Evolutionary conservation across 768 basidiomycete genomes (phyloP).

Genomic region (Lentinula edodes): DNA sequence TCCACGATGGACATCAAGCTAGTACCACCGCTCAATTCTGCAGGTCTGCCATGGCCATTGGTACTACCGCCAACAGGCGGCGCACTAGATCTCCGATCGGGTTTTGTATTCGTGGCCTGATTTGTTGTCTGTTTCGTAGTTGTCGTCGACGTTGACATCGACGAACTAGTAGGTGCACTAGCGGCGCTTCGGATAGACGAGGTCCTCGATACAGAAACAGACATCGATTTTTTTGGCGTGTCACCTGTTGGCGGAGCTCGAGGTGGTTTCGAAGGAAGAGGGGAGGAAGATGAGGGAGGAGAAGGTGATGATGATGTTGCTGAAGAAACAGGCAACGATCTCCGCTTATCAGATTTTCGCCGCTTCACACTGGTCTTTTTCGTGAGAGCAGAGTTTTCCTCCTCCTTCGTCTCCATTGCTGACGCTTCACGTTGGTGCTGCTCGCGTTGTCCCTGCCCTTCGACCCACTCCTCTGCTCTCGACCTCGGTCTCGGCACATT

Average conservation of each 20-base stretch:
- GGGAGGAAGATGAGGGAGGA: not conserved
- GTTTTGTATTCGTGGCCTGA: not conserved
- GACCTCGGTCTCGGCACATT: not conserved
- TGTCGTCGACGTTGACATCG: not conserved
- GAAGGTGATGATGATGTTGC: not conserved
- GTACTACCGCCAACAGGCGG: conserved; percentile 9
- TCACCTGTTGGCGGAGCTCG: not conserved
- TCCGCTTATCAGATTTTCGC: not conserved
- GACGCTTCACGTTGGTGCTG: not conserved
- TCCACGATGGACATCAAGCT: conserved; percentile 71
- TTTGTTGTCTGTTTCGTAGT: not conserved
- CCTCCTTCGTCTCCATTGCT: not conserved
- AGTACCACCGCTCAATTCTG: conserved; percentile 11
- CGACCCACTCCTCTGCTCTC: conserved; percentile 1
- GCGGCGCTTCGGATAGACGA: conserved; percentile 25
- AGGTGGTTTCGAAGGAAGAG: not conserved
- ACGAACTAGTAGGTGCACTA: conserved; percentile 16
- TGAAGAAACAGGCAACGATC: not conserved
- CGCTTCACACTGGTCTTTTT: conserved; percentile 3
- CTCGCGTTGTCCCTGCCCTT: not conserved
- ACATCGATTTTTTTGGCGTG: no score
- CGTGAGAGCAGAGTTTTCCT: not conserved
- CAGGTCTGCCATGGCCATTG: not conserved
- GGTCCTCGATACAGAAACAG: conserved; percentile 19
- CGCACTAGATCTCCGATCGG: conserved; percentile 13